Percentiles rank a stretch among this genome's conserved stretches.
phyloP scores from a whole-genome alignment of 176 grass and related monocot species.

The Urochloa ruziziensis region DNA sequence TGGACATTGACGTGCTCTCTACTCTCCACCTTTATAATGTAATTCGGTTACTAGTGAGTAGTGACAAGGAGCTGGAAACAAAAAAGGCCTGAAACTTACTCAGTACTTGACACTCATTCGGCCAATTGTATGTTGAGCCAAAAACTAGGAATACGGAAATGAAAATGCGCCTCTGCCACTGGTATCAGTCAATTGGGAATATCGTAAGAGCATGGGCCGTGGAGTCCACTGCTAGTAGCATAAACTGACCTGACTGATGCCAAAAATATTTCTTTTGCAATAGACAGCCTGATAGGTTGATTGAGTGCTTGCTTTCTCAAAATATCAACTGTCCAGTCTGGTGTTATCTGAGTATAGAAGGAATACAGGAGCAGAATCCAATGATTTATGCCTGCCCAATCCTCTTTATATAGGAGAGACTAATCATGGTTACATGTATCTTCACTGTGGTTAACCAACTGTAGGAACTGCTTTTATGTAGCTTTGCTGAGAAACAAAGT shows the following conservation, averaged over 20 bases:
- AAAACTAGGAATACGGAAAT: not conserved
- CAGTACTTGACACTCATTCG: not conserved
- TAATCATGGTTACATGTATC: not conserved
- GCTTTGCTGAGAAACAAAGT: not conserved
- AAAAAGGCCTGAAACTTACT: not conserved
- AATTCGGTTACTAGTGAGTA: not conserved
- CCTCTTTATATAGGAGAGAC: not conserved
- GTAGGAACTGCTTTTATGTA: not conserved
- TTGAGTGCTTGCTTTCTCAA: not conserved
- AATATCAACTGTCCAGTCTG: not conserved
- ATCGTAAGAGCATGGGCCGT: not conserved
- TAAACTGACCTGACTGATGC: too few species aligned
- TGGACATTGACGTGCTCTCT: not conserved
- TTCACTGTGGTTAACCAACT: not conserved
- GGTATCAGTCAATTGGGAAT: too few species aligned
- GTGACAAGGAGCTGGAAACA: not conserved
- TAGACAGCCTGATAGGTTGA: not conserved
- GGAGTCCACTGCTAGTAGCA: not conserved
- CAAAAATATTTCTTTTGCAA: not conserved
- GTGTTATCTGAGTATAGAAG: not conserved
- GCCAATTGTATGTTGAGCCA: too few species aligned
- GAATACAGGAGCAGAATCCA: not conserved
- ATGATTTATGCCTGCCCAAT: not conserved
- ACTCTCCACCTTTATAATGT: not conserved
- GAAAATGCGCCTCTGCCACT: too few species aligned